Evolutionary conservation across 345 rosid species (phyloP), one percentile per base, ranked within the genome.

Genomic region (Leavenworthia alabamica): DNA sequence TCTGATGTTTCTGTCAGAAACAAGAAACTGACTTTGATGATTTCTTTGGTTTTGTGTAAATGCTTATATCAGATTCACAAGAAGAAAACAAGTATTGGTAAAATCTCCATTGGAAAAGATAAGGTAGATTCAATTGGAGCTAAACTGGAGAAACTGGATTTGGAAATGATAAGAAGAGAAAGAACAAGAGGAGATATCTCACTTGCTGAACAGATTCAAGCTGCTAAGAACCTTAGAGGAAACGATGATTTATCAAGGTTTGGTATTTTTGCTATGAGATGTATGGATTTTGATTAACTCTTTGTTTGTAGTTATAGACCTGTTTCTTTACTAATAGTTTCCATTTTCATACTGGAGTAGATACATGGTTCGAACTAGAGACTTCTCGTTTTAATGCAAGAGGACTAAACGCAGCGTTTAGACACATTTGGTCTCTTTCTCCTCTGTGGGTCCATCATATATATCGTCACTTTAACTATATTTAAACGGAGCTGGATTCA

Each of bases 191-290:
- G 72, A 29, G 74, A 76, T 60, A 68, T 75, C 66, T 82, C 95
- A 11, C 85, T 92, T 26, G 96, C 95, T 7, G 96, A 92, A 36
- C 90, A 88, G 82, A 88, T 91, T 66, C 80, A 17, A 66, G 90
- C 84, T 0, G 92, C 95, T 49, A 88, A 80, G 60, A 84, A 31
- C 54, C 84, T 29, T 75, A 70, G 81, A 75, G 70, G 70, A 56
- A 69, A 16, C 24, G 60, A 48, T 56, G 9, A 12, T 41, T 32
- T 70, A 15, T 22, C 54, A 8, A 64, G 64, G 33, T 24, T 54
- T 49, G 65, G 60, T 42, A 27, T 63, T 49, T 63, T 48, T 62
- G 74, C 64, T 14, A 54, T 70, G 60, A 42, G 19, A 19, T 39
- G 51, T 2, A 43, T 68, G 33, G 73, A 68, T 15, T 43, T 60